Percentiles rank a stretch among this genome's conserved stretches.
phyloP scores from a whole-genome alignment of 768 basidiomycete species.

The Leccinum subtestaceum region DNA sequence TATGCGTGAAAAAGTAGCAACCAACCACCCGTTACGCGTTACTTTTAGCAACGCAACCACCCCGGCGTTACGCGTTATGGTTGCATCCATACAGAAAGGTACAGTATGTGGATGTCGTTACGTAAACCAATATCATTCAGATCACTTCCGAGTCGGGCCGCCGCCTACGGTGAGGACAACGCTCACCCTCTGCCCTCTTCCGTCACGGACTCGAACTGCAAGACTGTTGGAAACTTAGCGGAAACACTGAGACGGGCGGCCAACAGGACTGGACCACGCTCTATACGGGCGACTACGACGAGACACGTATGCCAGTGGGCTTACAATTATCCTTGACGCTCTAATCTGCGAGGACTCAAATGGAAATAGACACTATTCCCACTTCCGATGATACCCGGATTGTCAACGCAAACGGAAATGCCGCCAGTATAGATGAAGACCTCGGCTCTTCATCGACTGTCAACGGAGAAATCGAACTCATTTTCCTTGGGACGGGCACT shows the following conservation, averaged over 20 bases:
- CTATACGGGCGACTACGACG: background rate
- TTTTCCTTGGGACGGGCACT: conserved; percentile 83
- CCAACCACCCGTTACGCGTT: too few species aligned
- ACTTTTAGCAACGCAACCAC: too few species aligned
- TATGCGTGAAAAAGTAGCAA: too few species aligned
- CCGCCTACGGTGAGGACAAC: too few species aligned
- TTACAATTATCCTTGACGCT: background rate
- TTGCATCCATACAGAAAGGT: too few species aligned
- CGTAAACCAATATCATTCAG: background rate
- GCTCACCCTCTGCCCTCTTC: background rate
- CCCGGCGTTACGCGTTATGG: too few species aligned
- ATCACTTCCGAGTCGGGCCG: too few species aligned
- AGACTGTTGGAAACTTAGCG: background rate
- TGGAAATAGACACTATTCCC: background rate
- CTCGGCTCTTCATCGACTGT: background rate
- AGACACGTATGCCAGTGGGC: background rate
- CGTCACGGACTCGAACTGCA: background rate
- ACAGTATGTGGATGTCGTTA: background rate
- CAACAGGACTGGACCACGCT: background rate
- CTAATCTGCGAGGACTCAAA: background rate
- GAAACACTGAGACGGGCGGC: background rate
- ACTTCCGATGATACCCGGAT: background rate
- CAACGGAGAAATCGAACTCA: conserved; percentile 49
- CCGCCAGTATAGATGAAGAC: background rate
- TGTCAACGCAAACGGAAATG: background rate